These are phyloP conservation scores for Jamesozyma hellenica DNA, from an alignment of 805 yeast species.

Conservation along the genomic window DNA sequence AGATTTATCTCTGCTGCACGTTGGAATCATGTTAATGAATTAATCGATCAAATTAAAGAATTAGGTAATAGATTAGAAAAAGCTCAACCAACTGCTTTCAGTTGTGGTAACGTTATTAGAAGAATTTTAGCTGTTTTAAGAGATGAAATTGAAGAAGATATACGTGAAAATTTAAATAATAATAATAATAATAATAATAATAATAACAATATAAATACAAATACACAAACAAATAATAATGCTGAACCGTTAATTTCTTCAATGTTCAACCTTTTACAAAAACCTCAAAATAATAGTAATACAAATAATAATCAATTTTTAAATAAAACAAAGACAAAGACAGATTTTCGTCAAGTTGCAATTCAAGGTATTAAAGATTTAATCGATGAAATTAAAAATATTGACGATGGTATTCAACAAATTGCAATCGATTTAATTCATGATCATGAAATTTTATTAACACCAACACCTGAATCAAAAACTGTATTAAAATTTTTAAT, in stretches of 20 bases:
- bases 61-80: slow-evolving; percentile 60
- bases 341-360: slow-evolving; percentile 71
- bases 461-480: slow-evolving; percentile 91
- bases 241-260: slow-evolving; percentile 57
- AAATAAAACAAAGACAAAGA: slow-evolving; percentile 19
- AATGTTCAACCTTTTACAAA: slow-evolving; percentile 78
- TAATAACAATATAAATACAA: slow-evolving; percentile 1
- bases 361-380: slow-evolving; percentile 89
- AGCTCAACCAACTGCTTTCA: slow-evolving; percentile 83
- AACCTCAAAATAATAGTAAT: slow-evolving; percentile 31
- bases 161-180: slow-evolving; percentile 14
- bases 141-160: slow-evolving; percentile 64
- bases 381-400: slow-evolving; percentile 81
- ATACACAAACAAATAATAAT: slow-evolving; percentile 10
- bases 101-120: slow-evolving; percentile 84
- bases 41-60: slow-evolving; percentile 59
- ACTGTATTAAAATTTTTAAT: slow-evolving; percentile 81
- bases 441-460: slow-evolving; percentile 69
- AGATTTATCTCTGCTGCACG: slow-evolving; percentile 82
- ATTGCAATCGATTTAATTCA: slow-evolving; percentile 91
- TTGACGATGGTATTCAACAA: slow-evolving; percentile 82
- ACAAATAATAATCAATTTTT: slow-evolving; percentile 4
- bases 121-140: slow-evolving; percentile 78
- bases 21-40: slow-evolving; percentile 70
- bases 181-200: background rate